A percentile compares a stretch with the other conserved stretches of the same genome.
phyloP scores from a whole-genome alignment of 1,284 basidiomycete genomes.

The Moesziomyces globuligerus region DNA sequence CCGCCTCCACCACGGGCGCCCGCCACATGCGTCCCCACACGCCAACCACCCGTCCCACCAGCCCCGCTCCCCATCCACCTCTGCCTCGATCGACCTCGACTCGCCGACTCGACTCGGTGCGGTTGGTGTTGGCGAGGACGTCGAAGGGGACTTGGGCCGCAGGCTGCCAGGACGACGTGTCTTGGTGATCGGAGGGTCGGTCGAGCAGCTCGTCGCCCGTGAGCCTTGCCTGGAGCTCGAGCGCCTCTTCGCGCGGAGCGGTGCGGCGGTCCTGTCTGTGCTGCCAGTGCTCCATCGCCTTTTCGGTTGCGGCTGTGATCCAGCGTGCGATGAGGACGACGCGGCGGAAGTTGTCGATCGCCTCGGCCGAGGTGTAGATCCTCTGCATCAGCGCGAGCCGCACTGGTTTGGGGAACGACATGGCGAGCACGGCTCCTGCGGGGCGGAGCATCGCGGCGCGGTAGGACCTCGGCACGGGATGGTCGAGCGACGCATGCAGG shows the following conservation, averaged over 20 bases:
- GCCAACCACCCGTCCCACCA: not conserved
- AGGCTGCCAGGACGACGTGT: conserved; percentile 19
- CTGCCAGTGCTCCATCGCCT: conserved; percentile 41
- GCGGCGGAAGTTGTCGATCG: conserved; percentile 42
- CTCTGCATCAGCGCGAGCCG: conserved; percentile 37
- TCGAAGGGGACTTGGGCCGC: conserved; percentile 23
- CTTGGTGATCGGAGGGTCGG: conserved; percentile 11
- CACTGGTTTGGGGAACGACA: conserved; percentile 23
- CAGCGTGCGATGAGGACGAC: conserved; percentile 39
- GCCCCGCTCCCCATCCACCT: no score
- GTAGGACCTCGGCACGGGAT: conserved; percentile 23
- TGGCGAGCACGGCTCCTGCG: conserved; percentile 19
- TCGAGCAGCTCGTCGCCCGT: conserved; percentile 28
- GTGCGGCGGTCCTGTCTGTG: conserved; percentile 5
- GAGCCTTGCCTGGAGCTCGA: conserved; percentile 6
- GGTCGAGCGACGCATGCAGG: conserved; percentile 33
- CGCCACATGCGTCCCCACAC: conserved; percentile 13
- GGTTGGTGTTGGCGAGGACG: not conserved
- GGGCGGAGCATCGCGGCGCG: conserved; percentile 20
- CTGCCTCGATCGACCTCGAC: no score
- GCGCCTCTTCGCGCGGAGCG: not conserved
- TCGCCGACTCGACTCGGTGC: no score
- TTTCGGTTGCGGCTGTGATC: conserved; percentile 32
- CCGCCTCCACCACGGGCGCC: conserved; percentile 8
- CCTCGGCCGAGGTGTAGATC: conserved; percentile 46